Evolutionary conservation across 768 basidiomycete species (phyloP).

Genomic region (Kwoniella botswanensis): DNA sequence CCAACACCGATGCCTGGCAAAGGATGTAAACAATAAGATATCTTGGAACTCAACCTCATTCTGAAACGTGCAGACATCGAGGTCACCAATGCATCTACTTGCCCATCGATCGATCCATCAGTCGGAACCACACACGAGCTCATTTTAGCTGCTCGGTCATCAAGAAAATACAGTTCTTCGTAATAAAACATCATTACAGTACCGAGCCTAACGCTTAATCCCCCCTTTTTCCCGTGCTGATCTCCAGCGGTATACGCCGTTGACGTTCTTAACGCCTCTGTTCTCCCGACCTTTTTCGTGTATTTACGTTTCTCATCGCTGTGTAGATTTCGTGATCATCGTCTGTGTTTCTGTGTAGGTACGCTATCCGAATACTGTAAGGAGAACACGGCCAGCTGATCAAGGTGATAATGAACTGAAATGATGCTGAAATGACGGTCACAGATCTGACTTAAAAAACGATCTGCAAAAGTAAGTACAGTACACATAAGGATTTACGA

Average conservation of each 20-base stretch:
- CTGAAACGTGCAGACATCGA: neutral
- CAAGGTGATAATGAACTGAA: too few species aligned
- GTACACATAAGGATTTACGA: neutral
- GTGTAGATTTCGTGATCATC: neutral
- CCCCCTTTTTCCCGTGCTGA: neutral
- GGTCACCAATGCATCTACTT: too few species aligned
- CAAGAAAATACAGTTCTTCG: neutral
- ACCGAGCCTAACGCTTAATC: neutral
- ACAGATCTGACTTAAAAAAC: neutral
- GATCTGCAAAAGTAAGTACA: neutral
- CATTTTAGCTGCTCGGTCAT: too few species aligned
- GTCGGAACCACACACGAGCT: too few species aligned
- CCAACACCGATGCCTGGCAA: too few species aligned
- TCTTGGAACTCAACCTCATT: neutral
- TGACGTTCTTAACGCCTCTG: neutral
- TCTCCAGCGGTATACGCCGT: neutral
- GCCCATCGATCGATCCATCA: too few species aligned
- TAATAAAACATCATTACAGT: neutral
- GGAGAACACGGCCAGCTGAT: too few species aligned
- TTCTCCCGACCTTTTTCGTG: slow-evolving; percentile 4
- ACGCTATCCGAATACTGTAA: too few species aligned
- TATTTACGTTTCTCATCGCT: neutral
- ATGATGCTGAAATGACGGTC: too few species aligned
- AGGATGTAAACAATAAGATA: neutral
- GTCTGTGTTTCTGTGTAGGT: too few species aligned